Conservation (phyloP, 2,329 filamentous ascomycete genomes). For the Colletotrichum sansevieriae region DNA sequence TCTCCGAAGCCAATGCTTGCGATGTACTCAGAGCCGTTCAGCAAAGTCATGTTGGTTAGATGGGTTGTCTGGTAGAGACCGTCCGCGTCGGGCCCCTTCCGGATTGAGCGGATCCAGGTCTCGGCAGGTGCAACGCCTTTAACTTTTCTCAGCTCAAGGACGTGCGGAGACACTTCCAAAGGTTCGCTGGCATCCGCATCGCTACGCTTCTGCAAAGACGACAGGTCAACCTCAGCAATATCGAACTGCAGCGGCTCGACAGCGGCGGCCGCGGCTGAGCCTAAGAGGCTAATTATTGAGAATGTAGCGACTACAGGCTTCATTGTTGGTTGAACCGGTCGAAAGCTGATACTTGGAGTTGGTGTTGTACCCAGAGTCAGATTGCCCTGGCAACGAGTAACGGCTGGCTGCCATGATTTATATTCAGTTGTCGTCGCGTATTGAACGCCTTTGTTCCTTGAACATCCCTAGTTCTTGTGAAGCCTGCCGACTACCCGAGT, state of each 20-base stretch:
- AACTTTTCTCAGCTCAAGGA: constrained; percentile 2
- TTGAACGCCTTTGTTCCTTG: no score
- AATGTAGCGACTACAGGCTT: background rate
- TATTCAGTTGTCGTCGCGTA: no score
- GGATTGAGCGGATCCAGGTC: constrained; percentile 5
- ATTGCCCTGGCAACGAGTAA: no score
- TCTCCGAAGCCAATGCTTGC: constrained; percentile 47
- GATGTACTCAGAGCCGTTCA: constrained; percentile 25
- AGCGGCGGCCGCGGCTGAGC: background rate
- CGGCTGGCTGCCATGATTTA: no score
- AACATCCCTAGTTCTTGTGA: no score
- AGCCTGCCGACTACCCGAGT: no score
- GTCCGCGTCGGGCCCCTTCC: background rate
- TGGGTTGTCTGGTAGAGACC: background rate
- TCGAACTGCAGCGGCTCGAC: constrained; percentile 3
- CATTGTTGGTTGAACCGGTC: background rate
- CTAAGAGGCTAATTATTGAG: background rate
- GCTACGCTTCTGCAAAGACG: constrained; percentile 8
- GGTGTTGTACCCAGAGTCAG: no score
- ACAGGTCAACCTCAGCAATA: constrained; percentile 9
- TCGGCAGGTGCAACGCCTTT: background rate
- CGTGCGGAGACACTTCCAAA: background rate
- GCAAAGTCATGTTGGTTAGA: constrained; percentile 11
- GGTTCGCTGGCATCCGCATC: background rate
- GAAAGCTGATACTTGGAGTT: background rate